These are phyloP conservation scores for Trifolium pratense DNA, from an alignment of 306 rosid genomes.

Conservation along the genomic window DNA sequence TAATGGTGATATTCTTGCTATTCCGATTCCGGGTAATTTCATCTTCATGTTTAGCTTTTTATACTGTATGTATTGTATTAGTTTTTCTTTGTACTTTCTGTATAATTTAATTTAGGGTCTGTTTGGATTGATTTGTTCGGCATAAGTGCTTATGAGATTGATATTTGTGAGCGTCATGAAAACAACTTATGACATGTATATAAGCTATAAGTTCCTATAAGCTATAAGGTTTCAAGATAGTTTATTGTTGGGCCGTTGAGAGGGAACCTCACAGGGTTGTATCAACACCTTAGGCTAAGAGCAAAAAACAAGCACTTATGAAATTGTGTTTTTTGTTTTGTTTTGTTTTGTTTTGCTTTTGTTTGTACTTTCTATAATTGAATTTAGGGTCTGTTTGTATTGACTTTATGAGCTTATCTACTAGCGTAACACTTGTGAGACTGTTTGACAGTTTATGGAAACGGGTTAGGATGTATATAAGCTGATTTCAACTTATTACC, in stretches of 20 bases:
- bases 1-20: constrained; percentile 81
- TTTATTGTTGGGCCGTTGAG: too few species aligned
- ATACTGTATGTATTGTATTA: neutral
- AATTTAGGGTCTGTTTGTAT: neutral
- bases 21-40: constrained; percentile 80
- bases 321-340: neutral
- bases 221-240: too few species aligned
- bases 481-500: neutral
- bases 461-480: neutral
- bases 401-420: neutral
- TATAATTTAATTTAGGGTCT: neutral
- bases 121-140: neutral
- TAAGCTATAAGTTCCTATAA: too few species aligned
- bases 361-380: neutral
- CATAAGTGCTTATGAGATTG: too few species aligned
- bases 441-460: neutral
- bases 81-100: neutral
- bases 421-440: neutral
- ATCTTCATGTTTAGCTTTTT: neutral
- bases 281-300: too few species aligned
- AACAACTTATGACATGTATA: too few species aligned
- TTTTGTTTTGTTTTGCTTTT: neutral
- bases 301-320: too few species aligned
- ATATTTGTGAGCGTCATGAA: too few species aligned
- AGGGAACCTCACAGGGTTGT: too few species aligned